A percentile compares a stretch with the other conserved stretches of the same genome.
Evolutionary conservation across 371 early-diverging fungal genomes (phyloP).

Genomic region (Mucor piriformis): DNA sequence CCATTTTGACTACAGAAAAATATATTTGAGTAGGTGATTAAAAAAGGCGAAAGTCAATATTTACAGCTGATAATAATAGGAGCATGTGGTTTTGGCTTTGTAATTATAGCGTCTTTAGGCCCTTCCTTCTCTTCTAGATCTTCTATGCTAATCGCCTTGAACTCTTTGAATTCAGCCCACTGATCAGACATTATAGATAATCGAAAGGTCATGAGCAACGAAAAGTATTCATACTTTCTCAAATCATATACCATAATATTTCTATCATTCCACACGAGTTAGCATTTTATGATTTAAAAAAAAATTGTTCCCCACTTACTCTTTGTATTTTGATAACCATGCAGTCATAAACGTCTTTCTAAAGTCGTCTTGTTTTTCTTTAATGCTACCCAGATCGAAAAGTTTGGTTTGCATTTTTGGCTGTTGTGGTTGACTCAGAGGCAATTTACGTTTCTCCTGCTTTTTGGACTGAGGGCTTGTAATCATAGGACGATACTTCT

Average conservation of each 20-base stretch:
- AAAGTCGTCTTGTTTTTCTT: neutral
- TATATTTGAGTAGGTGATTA: neutral
- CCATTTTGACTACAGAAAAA: neutral
- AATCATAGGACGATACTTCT: too few relatives aligned
- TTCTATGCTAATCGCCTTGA: neutral
- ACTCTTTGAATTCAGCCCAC: neutral
- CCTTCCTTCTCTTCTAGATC: too few relatives aligned
- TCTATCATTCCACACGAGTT: neutral
- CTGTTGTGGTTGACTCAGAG: neutral
- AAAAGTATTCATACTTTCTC: neutral
- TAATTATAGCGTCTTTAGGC: too few relatives aligned
- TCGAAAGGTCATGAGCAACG: neutral
- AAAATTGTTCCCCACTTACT: neutral
- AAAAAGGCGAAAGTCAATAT: neutral
- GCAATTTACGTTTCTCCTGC: neutral
- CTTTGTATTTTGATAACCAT: neutral
- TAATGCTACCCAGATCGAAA: neutral
- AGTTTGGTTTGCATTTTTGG: too few relatives aligned
- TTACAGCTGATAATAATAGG: neutral
- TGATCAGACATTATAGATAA: neutral
- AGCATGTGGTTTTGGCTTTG: neutral
- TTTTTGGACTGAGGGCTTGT: neutral
- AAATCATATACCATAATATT: conserved; percentile 1
- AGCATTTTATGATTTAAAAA: too few relatives aligned
- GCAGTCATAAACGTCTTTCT: neutral